These are phyloP conservation scores for Microdochium paspali DNA, from an alignment of 2,329 filamentous ascomycete genomes.

Conservation along the genomic window DNA sequence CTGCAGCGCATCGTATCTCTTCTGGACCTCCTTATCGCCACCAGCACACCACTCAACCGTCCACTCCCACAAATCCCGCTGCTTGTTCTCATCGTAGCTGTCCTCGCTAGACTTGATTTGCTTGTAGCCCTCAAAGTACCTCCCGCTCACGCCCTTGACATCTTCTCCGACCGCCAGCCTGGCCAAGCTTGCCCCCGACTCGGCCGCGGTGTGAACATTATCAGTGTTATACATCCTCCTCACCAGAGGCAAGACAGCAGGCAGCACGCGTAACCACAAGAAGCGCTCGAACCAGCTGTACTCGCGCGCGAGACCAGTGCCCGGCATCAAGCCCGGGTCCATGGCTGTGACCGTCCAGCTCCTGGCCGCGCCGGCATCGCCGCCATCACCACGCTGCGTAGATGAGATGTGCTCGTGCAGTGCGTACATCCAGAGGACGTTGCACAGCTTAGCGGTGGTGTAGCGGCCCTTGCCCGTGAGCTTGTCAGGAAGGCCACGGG, in stretches of 20 bases:
- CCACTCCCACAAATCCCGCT: constrained; percentile 40
- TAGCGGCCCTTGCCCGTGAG: constrained; percentile 29
- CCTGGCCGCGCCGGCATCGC: too few species aligned
- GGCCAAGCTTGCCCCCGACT: constrained; percentile 30
- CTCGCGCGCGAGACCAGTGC: constrained; percentile 30
- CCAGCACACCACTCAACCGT: constrained; percentile 25
- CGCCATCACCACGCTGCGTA: too few species aligned
- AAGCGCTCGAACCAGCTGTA: constrained; percentile 15
- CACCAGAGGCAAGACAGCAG: constrained; percentile 23
- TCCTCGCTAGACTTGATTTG: constrained; percentile 28
- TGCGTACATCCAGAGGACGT: constrained; percentile 37
- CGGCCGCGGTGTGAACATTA: constrained; percentile 27
- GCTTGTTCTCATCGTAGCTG: constrained; percentile 32
- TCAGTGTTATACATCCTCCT: constrained; percentile 13
- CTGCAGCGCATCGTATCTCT: constrained; percentile 1
- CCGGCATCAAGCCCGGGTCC: constrained; percentile 39
- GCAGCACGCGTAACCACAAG: constrained; percentile 24
- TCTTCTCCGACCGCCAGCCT: constrained; percentile 25
- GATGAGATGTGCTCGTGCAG: too few species aligned
- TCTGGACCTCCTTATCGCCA: constrained; percentile 4
- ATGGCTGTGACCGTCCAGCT: constrained; percentile 29
- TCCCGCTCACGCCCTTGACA: constrained; percentile 22
- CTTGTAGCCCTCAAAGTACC: constrained; percentile 32
- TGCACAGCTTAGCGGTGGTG: constrained; percentile 33
- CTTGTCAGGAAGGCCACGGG: constrained; percentile 22